phyloP scores from a whole-genome alignment of 306 rosid species.

The Hylodesmum podocarpum region DNA sequence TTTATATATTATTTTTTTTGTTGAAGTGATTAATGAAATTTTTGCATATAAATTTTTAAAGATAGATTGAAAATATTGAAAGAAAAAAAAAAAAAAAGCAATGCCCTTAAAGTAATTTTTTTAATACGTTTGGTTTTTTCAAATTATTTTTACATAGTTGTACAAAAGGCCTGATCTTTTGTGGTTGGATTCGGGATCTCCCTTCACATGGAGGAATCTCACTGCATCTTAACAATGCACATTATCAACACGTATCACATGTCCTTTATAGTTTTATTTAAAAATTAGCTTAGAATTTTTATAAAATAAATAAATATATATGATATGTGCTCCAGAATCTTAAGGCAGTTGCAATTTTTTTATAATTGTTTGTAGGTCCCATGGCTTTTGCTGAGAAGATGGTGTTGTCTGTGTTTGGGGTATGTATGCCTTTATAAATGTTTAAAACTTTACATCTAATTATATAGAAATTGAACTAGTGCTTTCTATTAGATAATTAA shows the following conservation, averaged over 20 bases:
- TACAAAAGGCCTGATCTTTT: too few relatives aligned
- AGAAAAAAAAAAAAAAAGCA: neutral
- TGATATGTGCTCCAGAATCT: neutral
- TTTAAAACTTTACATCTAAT: neutral
- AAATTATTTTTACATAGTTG: neutral
- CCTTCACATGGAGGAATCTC: neutral
- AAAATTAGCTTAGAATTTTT: neutral
- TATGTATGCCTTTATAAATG: constrained; percentile 19
- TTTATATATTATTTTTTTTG: neutral
- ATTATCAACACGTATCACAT: neutral
- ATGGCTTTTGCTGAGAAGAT: constrained; percentile 90
- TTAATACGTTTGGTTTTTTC: neutral
- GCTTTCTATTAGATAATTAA: neutral
- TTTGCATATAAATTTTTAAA: neutral
- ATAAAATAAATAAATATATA: neutral
- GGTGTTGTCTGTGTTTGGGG: constrained; percentile 72
- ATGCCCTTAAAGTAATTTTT: neutral
- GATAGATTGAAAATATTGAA: neutral
- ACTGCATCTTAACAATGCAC: neutral
- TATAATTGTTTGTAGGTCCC: constrained; percentile 54
- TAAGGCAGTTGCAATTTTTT: neutral
- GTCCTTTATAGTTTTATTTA: neutral
- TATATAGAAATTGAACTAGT: neutral
- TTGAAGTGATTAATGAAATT: neutral
- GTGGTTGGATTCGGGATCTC: neutral